A percentile compares a stretch with the other conserved stretches of the same genome.
phyloP scores from a whole-genome alignment of 441 rosid species.

The Jatropha podagrica region DNA sequence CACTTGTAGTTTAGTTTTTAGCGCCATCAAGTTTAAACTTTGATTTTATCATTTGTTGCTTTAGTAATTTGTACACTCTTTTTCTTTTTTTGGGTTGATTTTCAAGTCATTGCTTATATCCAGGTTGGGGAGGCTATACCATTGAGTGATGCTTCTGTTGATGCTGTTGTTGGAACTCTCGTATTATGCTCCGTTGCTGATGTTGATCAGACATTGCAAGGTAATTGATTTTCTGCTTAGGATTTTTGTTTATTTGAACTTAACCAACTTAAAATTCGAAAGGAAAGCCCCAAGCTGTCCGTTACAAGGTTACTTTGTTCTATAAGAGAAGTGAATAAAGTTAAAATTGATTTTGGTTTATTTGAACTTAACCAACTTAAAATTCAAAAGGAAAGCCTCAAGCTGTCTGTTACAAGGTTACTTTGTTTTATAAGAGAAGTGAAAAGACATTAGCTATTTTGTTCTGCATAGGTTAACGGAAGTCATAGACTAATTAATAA shows the following conservation, averaged over 20 bases:
- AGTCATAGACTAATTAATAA: not conserved
- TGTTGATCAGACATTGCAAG: constrained; percentile 58
- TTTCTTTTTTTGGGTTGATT: not conserved
- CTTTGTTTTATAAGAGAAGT: not conserved
- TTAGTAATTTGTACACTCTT: not conserved
- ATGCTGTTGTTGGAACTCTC: constrained; percentile 87
- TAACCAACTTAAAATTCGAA: not conserved
- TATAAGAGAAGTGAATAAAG: not conserved
- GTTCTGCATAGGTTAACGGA: not conserved
- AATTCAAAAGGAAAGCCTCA: not conserved
- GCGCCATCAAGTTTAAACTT: not conserved
- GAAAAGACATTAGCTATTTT: not conserved
- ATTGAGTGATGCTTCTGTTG: constrained; percentile 69
- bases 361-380: not conserved
- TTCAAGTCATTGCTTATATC: constrained; percentile 14
- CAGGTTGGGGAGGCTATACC: constrained; percentile 94
- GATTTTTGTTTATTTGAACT: not conserved
- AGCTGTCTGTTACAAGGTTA: not conserved
- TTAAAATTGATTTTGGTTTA: not conserved
- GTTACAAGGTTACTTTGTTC: not conserved
- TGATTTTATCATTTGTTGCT: not conserved
- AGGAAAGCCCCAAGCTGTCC: not conserved
- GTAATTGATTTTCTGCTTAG: constrained; percentile 31
- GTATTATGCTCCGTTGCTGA: constrained; percentile 82
- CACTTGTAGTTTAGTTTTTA: not conserved